These are phyloP conservation scores for Talaromyces funiculosus DNA, from an alignment of 2,329 filamentous ascomycete genomes.

Conservation along the genomic window DNA sequence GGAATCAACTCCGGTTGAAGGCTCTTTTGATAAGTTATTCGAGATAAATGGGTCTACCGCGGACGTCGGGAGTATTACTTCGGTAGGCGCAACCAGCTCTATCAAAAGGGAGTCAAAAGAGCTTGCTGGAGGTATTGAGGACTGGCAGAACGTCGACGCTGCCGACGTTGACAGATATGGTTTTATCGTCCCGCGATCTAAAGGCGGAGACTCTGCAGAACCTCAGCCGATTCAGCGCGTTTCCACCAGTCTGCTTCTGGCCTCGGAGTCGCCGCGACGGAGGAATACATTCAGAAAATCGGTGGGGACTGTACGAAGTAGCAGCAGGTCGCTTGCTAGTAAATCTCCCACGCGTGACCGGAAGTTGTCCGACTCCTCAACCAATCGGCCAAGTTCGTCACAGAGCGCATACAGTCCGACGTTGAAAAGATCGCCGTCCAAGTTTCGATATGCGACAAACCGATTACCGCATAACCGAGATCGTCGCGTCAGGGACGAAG, in stretches of 20 bases:
- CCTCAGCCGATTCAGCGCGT: conserved; percentile 51
- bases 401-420: conserved; percentile 41
- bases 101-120: conserved; percentile 51
- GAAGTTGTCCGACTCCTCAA: conserved; percentile 39
- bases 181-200: conserved; percentile 49
- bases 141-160: conserved; percentile 57
- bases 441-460: conserved; percentile 50
- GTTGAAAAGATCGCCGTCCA: conserved; percentile 36
- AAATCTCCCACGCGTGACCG: conserved; percentile 31
- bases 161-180: conserved; percentile 60
- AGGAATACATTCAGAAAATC: conserved; percentile 48
- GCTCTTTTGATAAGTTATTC: conserved; percentile 22
- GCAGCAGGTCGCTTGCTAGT: conserved; percentile 38
- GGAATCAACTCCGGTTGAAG: conserved; percentile 27
- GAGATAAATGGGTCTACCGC: conserved; percentile 24
- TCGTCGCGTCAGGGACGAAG: conserved; percentile 53
- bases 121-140: conserved; percentile 58
- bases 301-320: conserved; percentile 43
- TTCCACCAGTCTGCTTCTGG: conserved; percentile 53
- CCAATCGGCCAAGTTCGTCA: conserved; percentile 40
- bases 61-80: conserved; percentile 25
- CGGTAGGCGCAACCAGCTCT: conserved; percentile 26
- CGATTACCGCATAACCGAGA: conserved; percentile 50
- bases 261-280: conserved; percentile 51
- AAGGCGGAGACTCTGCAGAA: conserved; percentile 20